Percentiles rank a stretch among this genome's conserved stretches.
phyloP scores from a whole-genome alignment of 208 protist species.

The Vickermania spadyakhi region DNA sequence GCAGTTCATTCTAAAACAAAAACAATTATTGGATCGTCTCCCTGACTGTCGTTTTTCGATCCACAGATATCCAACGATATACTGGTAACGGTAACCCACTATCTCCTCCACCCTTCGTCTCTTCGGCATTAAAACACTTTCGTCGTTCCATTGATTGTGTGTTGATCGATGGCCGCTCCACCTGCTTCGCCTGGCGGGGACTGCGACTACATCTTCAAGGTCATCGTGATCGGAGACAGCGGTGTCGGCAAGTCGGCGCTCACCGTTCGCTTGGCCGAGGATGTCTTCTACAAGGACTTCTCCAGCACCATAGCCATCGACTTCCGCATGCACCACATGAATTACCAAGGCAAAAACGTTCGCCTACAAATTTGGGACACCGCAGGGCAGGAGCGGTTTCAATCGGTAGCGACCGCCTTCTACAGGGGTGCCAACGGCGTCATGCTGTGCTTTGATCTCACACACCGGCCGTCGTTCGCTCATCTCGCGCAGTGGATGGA shows the following conservation, averaged over 20 bases:
- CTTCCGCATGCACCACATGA: slow-evolving; percentile 88
- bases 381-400: slow-evolving; percentile 88
- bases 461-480: slow-evolving; percentile 92
- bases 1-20: too few species aligned
- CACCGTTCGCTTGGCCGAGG: slow-evolving; percentile 84
- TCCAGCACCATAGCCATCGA: slow-evolving; percentile 85
- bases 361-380: slow-evolving; percentile 91
- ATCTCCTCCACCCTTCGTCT: too few species aligned
- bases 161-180: slow-evolving; percentile 1
- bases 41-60: too few species aligned
- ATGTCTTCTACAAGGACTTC: slow-evolving; percentile 90
- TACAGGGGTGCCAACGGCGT: slow-evolving; percentile 90
- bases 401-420: slow-evolving; percentile 89
- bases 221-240: slow-evolving; percentile 90
- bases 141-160: too few species aligned
- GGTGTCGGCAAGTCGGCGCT: slow-evolving; percentile 89
- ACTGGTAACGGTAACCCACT: too few species aligned
- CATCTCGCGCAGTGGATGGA: slow-evolving; percentile 98
- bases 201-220: slow-evolving; percentile 95
- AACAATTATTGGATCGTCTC: too few species aligned
- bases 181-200: slow-evolving; percentile 56
- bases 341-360: slow-evolving; percentile 87
- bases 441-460: slow-evolving; percentile 98
- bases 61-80: too few species aligned
- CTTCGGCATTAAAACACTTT: too few species aligned